Evolutionary conservation across 2,329 filamentous ascomycete genomes (phyloP).

Genomic region (Beauveria sp.): DNA sequence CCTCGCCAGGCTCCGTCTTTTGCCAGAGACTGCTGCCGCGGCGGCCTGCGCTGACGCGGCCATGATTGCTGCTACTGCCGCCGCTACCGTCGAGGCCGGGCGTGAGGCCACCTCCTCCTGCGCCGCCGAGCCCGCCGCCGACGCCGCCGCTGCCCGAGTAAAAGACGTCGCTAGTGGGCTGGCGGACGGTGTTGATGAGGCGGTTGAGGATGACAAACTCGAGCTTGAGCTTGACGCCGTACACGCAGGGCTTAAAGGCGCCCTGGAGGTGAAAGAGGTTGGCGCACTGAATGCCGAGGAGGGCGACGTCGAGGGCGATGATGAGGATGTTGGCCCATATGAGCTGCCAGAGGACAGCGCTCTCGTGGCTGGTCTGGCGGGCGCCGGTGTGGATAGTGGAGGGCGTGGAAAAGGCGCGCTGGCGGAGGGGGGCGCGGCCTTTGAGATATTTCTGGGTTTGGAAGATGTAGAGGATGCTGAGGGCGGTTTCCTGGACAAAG

Average conservation of each 20-base stretch:
- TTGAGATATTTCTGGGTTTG: constrained; percentile 15
- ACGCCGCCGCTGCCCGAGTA: background rate
- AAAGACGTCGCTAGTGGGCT: constrained; percentile 3
- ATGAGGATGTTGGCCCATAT: constrained; percentile 39
- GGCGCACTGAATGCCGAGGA: constrained; percentile 30
- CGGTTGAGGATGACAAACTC: constrained; percentile 34
- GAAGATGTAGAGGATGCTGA: constrained; percentile 42
- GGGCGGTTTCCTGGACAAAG: constrained; percentile 43
- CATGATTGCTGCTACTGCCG: background rate
- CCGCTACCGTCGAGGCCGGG: background rate
- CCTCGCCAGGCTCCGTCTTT: constrained; percentile 1
- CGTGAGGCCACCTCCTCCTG: too few species aligned
- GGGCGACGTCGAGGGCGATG: constrained; percentile 37
- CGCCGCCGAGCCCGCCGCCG: background rate
- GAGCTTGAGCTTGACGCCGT: constrained; percentile 32
- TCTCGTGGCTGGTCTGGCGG: constrained; percentile 16
- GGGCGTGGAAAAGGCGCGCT: constrained; percentile 32
- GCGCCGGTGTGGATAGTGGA: constrained; percentile 34
- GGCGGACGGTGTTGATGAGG: constrained; percentile 23
- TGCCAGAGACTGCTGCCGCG: background rate
- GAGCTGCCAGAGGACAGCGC: constrained; percentile 27
- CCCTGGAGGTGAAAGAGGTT: constrained; percentile 29
- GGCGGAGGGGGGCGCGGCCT: constrained; percentile 10
- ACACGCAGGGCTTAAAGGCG: constrained; percentile 29
- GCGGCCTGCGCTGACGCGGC: too few species aligned